Conservation (phyloP, 192 early-diverging fungal species). For the Rhizophagus prolifer region DNA sequence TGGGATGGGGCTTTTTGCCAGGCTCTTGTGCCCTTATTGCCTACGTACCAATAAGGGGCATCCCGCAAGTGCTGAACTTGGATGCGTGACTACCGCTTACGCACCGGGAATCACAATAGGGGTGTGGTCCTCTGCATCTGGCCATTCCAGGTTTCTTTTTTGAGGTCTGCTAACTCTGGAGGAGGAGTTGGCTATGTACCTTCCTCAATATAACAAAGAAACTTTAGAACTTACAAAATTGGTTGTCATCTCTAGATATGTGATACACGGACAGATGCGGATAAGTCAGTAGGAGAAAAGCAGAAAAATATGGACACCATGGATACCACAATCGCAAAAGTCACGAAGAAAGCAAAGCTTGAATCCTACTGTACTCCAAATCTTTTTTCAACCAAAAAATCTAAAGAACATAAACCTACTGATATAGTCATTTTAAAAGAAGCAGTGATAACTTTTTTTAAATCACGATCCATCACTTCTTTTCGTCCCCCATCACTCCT, state of each 20-base stretch:
- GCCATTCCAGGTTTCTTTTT: background rate
- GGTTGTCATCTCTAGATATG: background rate
- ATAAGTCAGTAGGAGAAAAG: conserved; percentile 3
- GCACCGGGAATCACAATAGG: background rate
- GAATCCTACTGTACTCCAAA: background rate
- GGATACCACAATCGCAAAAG: background rate
- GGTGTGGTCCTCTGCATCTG: conserved; percentile 16
- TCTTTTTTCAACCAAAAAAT: conserved; percentile 2
- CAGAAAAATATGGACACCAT: background rate
- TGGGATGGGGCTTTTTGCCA: background rate
- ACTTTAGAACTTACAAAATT: conserved; percentile 14
- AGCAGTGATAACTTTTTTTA: background rate
- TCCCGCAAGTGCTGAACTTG: background rate
- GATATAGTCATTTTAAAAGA: background rate
- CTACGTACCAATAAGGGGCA: background rate
- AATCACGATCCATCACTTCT: background rate
- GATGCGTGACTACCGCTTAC: background rate
- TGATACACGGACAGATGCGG: conserved; percentile 1
- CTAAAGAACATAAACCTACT: background rate
- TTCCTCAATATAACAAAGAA: background rate
- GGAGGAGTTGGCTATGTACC: background rate
- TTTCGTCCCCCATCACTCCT: too few species aligned
- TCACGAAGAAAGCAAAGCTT: conserved; percentile 3
- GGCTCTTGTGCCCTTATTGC: background rate
- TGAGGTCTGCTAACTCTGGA: conserved; percentile 3